Conservation (phyloP, 164 flowering plant genomes). For the Annona squamosa region DNA sequence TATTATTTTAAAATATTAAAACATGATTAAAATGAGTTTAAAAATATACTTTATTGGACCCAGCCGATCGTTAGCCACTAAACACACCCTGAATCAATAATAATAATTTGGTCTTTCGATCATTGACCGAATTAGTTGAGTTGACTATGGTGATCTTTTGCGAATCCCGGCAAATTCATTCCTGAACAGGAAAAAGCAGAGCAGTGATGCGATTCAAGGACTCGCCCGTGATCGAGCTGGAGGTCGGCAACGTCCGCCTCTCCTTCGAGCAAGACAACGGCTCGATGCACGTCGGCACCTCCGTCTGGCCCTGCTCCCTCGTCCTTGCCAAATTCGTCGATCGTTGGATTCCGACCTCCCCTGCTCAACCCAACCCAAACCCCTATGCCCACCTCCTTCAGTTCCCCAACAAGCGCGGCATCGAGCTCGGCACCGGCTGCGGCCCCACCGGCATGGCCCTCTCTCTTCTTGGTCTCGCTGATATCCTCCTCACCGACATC, state of each 20-base stretch:
- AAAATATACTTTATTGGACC: too few relatives aligned
- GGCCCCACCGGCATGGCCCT: slow-evolving; percentile 89
- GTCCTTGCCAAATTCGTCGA: slow-evolving; percentile 93
- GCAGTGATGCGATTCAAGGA: slow-evolving; percentile 67
- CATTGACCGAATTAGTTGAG: too few relatives aligned
- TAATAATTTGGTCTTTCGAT: too few relatives aligned
- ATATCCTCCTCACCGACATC: slow-evolving; percentile 73
- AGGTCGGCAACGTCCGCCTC: slow-evolving; percentile 37
- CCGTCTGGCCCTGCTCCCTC: slow-evolving; percentile 94
- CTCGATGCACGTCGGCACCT: slow-evolving; percentile 93
- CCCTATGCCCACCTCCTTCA: slow-evolving; percentile 66
- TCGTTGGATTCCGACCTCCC: slow-evolving; percentile 46
- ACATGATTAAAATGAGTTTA: too few relatives aligned
- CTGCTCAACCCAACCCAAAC: slow-evolving; percentile 21
- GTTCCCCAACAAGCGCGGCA: slow-evolving; percentile 53
- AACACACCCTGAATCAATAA: too few relatives aligned
- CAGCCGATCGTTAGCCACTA: too few relatives aligned
- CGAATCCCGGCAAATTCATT: background rate
- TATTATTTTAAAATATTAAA: too few relatives aligned
- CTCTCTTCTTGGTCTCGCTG: slow-evolving; percentile 58
- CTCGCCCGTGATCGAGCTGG: slow-evolving; percentile 70
- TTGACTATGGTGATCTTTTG: too few relatives aligned
- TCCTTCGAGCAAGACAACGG: slow-evolving; percentile 84
- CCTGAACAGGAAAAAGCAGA: background rate
- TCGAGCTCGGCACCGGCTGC: slow-evolving; percentile 86